Base-by-base conservation (phyloP, 2,329 filamentous ascomycete genomes). In the Trichophyton schoenleinii region DNA sequence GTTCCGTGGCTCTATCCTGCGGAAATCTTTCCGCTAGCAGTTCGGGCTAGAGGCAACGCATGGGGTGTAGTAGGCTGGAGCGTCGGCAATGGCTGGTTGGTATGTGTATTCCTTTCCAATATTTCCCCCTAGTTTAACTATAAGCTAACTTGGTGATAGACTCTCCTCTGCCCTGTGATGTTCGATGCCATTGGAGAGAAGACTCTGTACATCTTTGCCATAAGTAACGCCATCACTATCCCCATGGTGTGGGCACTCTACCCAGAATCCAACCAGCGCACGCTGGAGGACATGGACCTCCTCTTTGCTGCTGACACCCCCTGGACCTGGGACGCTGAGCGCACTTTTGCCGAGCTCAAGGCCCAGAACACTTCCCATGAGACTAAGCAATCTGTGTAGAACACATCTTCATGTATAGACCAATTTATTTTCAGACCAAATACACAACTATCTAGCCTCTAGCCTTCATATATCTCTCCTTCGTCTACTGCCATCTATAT, bases 61-160 rank as follows among this genome's bases (percentile, higher is more conserved):
- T 89, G 83, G 81, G 87, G 87, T 20, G 87, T 90, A 0, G 81
- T 89, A 0, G 87, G 87, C 0, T 91, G 87, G 87, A 83, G 79
- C 13, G 88, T 90, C 58, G 87, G 87, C 0, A 89, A 89, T 65
- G 86, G 86, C 15, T 87, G 84, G 83, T 71, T 81, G 64, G 74
- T 77, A 63, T 68, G 74, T 57, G 22, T 52, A 28, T 34, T 13
- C 18, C 25, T n/a, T 7, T 44, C 41, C 49, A 34, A n/a, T 13
- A 1, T 62, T 60, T 44, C 4, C 6, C 11, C 13, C 15, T 18
- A 5, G 15, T 18, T 44, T n/a, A 15, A 15, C 41, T 44, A 44
- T 15, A 63, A 20, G 6, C 53, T 57, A 48, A 60, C 18, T 66
- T 11, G 64, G 67, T 57, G 57, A 69, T 62, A 77, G 69, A 74